These are phyloP conservation scores for Nannochloropsis granulata DNA, from an alignment of 108 stramenopile species.

Conservation along the genomic window DNA sequence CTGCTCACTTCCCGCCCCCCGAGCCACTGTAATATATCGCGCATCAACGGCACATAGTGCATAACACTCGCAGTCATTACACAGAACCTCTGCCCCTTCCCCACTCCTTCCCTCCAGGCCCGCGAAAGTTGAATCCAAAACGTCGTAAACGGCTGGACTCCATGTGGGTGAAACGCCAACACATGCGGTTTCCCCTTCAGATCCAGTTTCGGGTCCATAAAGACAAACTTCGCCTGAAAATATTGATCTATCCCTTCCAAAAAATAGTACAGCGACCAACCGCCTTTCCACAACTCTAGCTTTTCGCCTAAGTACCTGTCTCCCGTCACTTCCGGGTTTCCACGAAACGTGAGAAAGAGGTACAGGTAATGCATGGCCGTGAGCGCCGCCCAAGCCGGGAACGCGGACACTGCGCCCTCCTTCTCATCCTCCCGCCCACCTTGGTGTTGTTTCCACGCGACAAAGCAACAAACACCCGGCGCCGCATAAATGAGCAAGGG, in stretches of 20 bases:
- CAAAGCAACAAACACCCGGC: background rate
- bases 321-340: background rate
- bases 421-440: background rate
- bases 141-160: background rate
- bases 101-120: background rate
- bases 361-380: background rate
- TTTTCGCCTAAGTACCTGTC: background rate
- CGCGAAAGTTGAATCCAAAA: background rate
- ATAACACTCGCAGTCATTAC: background rate
- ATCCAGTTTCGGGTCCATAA: background rate
- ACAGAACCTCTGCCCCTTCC: background rate
- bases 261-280: background rate
- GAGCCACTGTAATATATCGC: background rate
- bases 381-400: background rate
- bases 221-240: background rate
- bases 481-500: background rate
- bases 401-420: background rate
- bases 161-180: background rate
- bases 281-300: background rate
- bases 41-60: background rate
- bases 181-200: background rate
- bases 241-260: background rate
- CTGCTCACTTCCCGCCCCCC: background rate
- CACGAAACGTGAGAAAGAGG: background rate
- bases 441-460: background rate